Evolutionary conservation across 202 grass and related monocot species (phyloP).

Genomic region (Saccharum hybrid): DNA sequence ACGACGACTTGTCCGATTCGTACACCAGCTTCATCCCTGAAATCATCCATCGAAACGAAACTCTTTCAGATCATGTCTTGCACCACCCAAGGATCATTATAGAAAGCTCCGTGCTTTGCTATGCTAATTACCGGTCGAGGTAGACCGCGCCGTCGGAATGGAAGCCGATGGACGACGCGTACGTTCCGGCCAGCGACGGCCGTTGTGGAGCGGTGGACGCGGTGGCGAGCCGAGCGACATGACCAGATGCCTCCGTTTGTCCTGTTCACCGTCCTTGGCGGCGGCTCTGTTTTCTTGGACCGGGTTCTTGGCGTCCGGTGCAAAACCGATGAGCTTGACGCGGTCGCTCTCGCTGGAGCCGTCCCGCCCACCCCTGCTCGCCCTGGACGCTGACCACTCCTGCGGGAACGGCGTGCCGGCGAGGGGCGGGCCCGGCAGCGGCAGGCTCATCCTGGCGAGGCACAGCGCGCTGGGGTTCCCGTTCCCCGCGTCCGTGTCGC

Average conservation of each 20-base stretch:
- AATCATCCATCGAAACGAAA: not conserved
- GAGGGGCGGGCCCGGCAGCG: constrained; percentile 76
- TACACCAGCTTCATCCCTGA: constrained; percentile 82
- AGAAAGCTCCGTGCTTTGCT: not conserved
- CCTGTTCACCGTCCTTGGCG: constrained; percentile 42
- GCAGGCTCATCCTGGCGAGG: constrained; percentile 70
- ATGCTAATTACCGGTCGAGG: constrained; percentile 68
- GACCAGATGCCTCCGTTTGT: constrained; percentile 51
- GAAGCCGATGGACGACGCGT: constrained; percentile 80
- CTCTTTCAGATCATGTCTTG: not conserved
- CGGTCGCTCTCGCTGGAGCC: constrained; percentile 51
- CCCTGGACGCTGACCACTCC: constrained; percentile 58
- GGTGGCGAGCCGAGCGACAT: constrained; percentile 69
- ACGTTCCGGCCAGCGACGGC: constrained; percentile 64
- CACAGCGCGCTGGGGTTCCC: constrained; percentile 17
- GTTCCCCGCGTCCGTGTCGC: constrained; percentile 10
- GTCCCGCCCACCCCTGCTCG: constrained; percentile 46
- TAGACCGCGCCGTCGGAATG: constrained; percentile 81
- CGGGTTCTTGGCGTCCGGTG: constrained; percentile 17
- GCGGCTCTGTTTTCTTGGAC: constrained; percentile 41
- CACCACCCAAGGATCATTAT: not conserved
- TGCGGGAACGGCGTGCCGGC: constrained; percentile 76
- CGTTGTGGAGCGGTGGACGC: not conserved
- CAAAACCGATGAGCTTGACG: constrained; percentile 64
- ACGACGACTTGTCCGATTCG: constrained; percentile 75